Base-by-base conservation (phyloP, 116 monocot species). In the Thalassia testudinum region DNA sequence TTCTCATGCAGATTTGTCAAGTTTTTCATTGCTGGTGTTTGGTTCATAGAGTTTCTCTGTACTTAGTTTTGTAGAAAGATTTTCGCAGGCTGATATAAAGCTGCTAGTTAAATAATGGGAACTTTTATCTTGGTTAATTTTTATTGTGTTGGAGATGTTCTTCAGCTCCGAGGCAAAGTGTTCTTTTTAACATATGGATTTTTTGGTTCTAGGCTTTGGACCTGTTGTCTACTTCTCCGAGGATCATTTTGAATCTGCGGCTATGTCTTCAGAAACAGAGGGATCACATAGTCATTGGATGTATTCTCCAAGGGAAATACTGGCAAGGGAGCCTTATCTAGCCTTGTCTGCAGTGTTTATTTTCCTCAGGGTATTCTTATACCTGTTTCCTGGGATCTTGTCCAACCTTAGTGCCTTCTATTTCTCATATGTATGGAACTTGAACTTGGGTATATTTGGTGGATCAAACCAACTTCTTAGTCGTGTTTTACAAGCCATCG, bases 321-420 rank as follows among this genome's bases (percentile, higher is more conserved):
- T 76, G 53, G 23, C 43, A 8, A 57, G 59, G 7, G 87, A 93
- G 61, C 85, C 82, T 0, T 81, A 74, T 21, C 49, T 88, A 24
- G 53, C 67, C 42, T 63, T 88, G 27, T 54, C 74, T 43, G 6
- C 79, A 27, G 18, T 76, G 6, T 88, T 85, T 30, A 43, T 95
- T 44, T 57, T 37, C 43, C 40, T 79, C 22, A 88, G 68, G 65
- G 64, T 63, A 17, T 56, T 66, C 7, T 8, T 67, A 3, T 64
- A 26, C 42, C 47, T 81, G 61, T 53, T 85, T 43, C 72, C 85
- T 20, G 27, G 63, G 24, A 22, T 95, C 7, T 12, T 71, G 47
- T 68, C 70, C 22, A 34, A 49, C 27, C 12, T 93, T 25, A 76
- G 73, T 62, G 59, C 65, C 23, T 65, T 80, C 22, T 76, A 62